Conservation (phyloP, 2,329 filamentous ascomycete species). For the Metarhizium anisopliae region DNA sequence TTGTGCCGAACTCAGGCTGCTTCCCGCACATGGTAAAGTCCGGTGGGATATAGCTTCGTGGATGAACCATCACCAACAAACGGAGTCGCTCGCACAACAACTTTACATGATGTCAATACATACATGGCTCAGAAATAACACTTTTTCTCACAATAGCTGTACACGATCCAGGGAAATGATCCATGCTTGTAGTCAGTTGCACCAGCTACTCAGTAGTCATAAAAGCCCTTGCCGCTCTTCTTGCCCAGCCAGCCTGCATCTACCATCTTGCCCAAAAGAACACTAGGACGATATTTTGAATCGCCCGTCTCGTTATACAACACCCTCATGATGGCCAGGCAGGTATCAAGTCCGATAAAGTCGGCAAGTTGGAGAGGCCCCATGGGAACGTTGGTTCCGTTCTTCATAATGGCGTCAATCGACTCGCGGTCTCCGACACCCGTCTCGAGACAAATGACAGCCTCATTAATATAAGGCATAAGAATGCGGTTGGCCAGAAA, state of each 20-base stretch:
- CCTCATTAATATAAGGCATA: constrained; percentile 99
- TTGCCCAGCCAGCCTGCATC: constrained; percentile 96
- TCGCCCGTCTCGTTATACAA: constrained; percentile 86
- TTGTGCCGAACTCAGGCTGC: no score
- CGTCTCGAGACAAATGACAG: constrained; percentile 90
- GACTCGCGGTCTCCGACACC: constrained; percentile 81
- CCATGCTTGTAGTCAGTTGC: not conserved
- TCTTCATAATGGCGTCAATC: constrained; percentile 98
- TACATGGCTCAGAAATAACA: no score
- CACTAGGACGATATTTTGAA: constrained; percentile 87
- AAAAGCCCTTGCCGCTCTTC: constrained; percentile 95
- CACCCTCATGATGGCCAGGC: constrained; percentile 94
- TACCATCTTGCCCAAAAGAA: constrained; percentile 88
- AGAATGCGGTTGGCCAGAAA: constrained; percentile 95
- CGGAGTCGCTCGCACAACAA: no score
- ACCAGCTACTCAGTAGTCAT: constrained; percentile 55
- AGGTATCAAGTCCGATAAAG: constrained; percentile 96
- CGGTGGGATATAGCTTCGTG: no score
- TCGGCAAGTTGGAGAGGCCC: constrained; percentile 88
- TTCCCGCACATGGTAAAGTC: no score
- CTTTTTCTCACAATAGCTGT: not conserved
- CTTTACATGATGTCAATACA: no score
- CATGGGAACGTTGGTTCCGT: constrained; percentile 98
- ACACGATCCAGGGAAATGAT: not conserved
- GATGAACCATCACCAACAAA: no score